Evolutionary conservation across 1,284 basidiomycete genomes (phyloP).

Genomic region (Clitocybe nebularis): DNA sequence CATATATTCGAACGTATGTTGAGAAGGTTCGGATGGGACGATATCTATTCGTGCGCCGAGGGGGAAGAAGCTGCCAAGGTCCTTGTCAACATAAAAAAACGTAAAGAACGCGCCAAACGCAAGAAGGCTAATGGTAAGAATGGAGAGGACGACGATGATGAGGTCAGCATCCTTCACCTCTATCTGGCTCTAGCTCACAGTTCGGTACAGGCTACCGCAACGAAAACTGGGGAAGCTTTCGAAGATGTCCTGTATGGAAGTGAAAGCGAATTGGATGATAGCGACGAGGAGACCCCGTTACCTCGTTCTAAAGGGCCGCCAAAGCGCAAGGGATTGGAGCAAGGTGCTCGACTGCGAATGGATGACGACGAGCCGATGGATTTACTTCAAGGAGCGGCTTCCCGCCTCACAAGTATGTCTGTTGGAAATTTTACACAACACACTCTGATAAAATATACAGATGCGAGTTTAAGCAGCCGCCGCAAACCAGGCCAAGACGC

Average conservation of each 20-base stretch:
- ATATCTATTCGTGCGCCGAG: constrained; percentile 73
- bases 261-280: constrained; percentile 80
- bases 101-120: constrained; percentile 88
- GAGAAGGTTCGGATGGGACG: constrained; percentile 86
- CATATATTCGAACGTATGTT: constrained; percentile 98
- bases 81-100: constrained; percentile 86
- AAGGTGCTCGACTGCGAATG: constrained; percentile 67
- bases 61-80: constrained; percentile 77
- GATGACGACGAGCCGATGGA: constrained; percentile 97
- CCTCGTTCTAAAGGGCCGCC: constrained; percentile 23
- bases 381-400: constrained; percentile 80
- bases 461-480: constrained; percentile 46
- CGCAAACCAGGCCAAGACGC: constrained; percentile 87
- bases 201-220: constrained; percentile 29
- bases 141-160: constrained; percentile 57
- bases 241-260: constrained; percentile 95
- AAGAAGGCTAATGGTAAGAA: constrained; percentile 55
- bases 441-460: constrained; percentile 31
- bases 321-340: constrained; percentile 31
- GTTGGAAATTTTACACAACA: constrained; percentile 9
- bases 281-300: constrained; percentile 58
- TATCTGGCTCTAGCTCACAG: constrained; percentile 1
- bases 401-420: constrained; percentile 72
- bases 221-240: constrained; percentile 79
- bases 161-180: constrained; percentile 28